Evolutionary conservation across 352 stramenopile genomes (phyloP).

Genomic region (Globisporangium perplexum): DNA sequence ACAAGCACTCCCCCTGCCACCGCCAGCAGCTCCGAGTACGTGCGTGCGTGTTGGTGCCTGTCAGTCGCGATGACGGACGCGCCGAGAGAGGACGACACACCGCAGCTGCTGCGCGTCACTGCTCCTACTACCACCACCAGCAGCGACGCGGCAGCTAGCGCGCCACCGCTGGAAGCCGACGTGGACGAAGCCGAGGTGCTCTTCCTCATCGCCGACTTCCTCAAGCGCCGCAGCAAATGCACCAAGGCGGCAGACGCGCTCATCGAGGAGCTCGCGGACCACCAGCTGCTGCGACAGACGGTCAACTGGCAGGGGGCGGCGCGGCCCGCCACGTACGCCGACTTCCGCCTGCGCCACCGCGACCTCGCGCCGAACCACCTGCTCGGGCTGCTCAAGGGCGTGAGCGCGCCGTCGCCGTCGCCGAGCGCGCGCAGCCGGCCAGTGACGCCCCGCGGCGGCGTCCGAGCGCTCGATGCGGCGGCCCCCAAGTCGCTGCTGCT

Average conservation of each 20-base stretch:
- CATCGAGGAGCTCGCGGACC: constrained; percentile 57
- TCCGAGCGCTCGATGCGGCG: neutral
- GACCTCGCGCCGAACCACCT: constrained; percentile 64
- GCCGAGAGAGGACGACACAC: neutral
- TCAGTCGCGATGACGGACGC: neutral
- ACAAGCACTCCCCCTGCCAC: neutral
- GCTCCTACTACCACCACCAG: neutral
- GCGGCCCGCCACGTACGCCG: constrained; percentile 55
- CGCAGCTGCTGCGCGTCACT: neutral
- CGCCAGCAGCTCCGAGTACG: neutral
- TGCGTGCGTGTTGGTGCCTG: neutral
- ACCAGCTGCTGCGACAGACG: constrained; percentile 45
- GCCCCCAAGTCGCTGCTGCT: constrained; percentile 47
- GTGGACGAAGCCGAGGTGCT: constrained; percentile 47
- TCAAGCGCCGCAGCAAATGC: constrained; percentile 63
- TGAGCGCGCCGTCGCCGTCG: constrained; percentile 5
- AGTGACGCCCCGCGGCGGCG: constrained; percentile 4
- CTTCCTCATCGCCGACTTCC: constrained; percentile 84
- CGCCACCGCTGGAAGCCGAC: neutral
- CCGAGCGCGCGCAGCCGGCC: constrained; percentile 13
- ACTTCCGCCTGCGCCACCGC: constrained; percentile 70
- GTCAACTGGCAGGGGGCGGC: constrained; percentile 61
- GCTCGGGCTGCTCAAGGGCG: constrained; percentile 42
- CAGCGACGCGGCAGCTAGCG: neutral
- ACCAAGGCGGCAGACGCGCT: constrained; percentile 53